These are phyloP conservation scores for Sophora flavescens DNA, from an alignment of 306 rosid genomes.

Conservation along the genomic window DNA sequence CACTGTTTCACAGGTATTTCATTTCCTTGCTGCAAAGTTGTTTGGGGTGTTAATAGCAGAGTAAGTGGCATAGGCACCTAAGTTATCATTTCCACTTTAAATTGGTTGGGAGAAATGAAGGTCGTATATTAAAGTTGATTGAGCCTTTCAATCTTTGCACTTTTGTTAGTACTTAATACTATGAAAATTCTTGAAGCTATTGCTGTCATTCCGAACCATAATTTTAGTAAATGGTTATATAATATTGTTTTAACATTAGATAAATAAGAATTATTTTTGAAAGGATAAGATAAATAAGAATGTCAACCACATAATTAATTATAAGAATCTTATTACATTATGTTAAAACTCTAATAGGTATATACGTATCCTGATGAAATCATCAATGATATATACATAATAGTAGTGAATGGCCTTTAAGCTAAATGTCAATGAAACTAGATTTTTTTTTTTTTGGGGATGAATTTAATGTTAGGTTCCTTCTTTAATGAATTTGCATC, in stretches of 20 bases:
- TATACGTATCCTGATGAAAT: too few relatives aligned
- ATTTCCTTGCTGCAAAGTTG: constrained; percentile 50
- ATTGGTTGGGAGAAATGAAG: constrained; percentile 50
- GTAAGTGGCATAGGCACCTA: constrained; percentile 40
- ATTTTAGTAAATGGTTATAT: neutral
- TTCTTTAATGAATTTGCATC: neutral
- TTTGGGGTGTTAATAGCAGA: constrained; percentile 37
- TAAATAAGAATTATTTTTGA: too few relatives aligned
- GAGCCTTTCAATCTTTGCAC: constrained; percentile 14
- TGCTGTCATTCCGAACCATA: constrained; percentile 16
- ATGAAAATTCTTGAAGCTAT: constrained; percentile 20
- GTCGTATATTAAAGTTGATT: constrained; percentile 39
- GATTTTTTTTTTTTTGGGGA: too few relatives aligned
- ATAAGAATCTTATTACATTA: neutral
- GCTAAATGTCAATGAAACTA: too few relatives aligned
- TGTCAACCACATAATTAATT: neutral
- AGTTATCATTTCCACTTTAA: constrained; percentile 28
- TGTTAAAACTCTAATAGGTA: neutral
- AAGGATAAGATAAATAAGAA: neutral
- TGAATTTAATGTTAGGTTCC: neutral
- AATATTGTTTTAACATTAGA: neutral
- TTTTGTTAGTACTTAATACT: neutral
- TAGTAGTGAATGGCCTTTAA: too few relatives aligned
- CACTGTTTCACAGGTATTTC: constrained; percentile 57
- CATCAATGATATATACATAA: too few relatives aligned